phyloP scores from a whole-genome alignment of 768 basidiomycete species.

The Tylopilus subfusipes region DNA sequence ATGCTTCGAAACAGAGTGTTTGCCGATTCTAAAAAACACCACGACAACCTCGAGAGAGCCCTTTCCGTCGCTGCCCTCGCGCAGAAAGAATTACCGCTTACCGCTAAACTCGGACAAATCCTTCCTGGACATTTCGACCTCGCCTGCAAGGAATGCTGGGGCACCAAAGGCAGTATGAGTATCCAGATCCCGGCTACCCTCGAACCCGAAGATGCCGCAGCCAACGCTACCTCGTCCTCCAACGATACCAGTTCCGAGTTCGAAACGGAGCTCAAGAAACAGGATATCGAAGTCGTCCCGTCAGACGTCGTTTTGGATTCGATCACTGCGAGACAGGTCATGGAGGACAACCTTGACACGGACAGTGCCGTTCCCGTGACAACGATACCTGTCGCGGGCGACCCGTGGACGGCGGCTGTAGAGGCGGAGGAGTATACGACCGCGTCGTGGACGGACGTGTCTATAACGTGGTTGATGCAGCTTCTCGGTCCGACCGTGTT shows the following conservation, averaged over 20 bases:
- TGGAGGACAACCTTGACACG: slow-evolving; percentile 31
- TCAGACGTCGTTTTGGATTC: slow-evolving; percentile 27
- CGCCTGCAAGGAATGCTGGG: slow-evolving; percentile 52
- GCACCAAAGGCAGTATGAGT: slow-evolving; percentile 35
- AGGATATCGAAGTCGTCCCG: slow-evolving; percentile 28
- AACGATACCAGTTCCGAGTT: slow-evolving; percentile 22
- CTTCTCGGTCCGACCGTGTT: slow-evolving; percentile 54
- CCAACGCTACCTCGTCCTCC: not conserved
- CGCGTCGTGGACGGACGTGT: slow-evolving; percentile 28
- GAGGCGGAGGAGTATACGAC: slow-evolving; percentile 25
- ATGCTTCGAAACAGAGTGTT: slow-evolving; percentile 43
- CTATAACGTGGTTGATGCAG: slow-evolving; percentile 31
- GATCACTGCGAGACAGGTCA: slow-evolving; percentile 23
- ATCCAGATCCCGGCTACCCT: slow-evolving; percentile 16
- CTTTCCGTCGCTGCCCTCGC: slow-evolving; percentile 40
- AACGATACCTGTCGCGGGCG: slow-evolving; percentile 14
- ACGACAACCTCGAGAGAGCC: slow-evolving; percentile 40
- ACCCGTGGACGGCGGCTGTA: slow-evolving; percentile 28
- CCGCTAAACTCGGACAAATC: slow-evolving; percentile 35
- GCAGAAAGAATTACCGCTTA: slow-evolving; percentile 39
- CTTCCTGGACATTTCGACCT: slow-evolving; percentile 44
- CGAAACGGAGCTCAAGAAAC: slow-evolving; percentile 38
- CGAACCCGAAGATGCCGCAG: not conserved
- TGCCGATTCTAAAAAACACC: slow-evolving; percentile 25
- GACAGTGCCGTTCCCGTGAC: slow-evolving; percentile 15